phyloP scores from a whole-genome alignment of 805 yeast species.

The Sungouiella blattae region DNA sequence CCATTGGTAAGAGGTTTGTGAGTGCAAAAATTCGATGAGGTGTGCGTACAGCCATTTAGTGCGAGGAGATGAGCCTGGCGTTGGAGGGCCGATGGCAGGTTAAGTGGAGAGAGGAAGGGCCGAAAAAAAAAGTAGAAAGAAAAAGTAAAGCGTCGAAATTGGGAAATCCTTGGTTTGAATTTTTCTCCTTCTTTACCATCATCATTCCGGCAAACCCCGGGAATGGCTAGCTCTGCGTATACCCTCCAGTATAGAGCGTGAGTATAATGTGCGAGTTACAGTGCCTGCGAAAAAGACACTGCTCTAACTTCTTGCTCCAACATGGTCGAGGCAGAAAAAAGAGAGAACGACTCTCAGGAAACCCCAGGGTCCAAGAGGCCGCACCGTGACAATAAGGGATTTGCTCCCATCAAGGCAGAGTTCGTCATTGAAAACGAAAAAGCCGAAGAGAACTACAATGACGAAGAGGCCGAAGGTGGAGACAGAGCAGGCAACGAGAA shows the following conservation, averaged over 20 bases:
- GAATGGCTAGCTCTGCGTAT: background rate
- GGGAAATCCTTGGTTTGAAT: background rate
- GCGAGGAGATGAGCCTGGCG: conserved; percentile 7
- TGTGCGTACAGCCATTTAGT: conserved; percentile 5
- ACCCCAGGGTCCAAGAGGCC: conserved; percentile 17
- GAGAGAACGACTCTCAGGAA: conserved; percentile 16
- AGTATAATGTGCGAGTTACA: no score
- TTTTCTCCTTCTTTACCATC: background rate
- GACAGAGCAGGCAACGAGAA: conserved; percentile 29
- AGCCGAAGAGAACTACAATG: conserved; percentile 36
- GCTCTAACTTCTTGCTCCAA: background rate
- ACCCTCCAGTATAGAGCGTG: no score
- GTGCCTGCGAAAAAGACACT: background rate
- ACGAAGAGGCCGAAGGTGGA: conserved; percentile 45
- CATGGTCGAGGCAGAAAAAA: conserved; percentile 14
- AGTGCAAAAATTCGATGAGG: conserved; percentile 10
- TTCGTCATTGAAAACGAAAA: conserved; percentile 52
- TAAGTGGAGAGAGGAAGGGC: background rate
- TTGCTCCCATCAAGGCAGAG: conserved; percentile 76
- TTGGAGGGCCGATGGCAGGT: background rate
- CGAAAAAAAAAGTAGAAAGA: background rate
- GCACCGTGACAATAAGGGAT: conserved; percentile 44
- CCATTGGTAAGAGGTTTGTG: conserved; percentile 1
- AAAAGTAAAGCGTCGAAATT: background rate
- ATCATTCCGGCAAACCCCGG: background rate